Percentiles rank a stretch among this genome's conserved stretches.
phyloP scores from a whole-genome alignment of 2,329 filamentous ascomycete genomes.

The Colletotrichum echinochloae region DNA sequence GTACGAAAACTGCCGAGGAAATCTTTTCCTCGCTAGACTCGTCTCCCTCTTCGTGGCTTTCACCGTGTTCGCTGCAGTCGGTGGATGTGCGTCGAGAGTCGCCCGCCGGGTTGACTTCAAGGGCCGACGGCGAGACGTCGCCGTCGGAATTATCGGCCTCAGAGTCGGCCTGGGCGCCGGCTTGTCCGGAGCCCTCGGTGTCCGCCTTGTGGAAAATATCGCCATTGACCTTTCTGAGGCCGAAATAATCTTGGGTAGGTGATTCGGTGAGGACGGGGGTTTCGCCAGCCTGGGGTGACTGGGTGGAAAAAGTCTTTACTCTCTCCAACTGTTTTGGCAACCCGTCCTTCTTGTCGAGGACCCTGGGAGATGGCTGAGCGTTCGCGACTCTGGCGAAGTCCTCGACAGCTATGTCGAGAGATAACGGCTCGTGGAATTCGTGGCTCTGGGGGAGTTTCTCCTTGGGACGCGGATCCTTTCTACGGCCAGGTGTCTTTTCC shows the following conservation, averaged over 20 bases:
- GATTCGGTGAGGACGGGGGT: conserved; percentile 39
- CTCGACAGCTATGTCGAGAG: conserved; percentile 39
- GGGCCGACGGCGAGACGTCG: conserved; percentile 23
- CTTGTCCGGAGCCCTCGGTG: conserved; percentile 10
- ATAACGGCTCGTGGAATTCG: conserved; percentile 45
- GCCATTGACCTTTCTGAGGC: conserved; percentile 38
- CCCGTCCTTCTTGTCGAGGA: conserved; percentile 42
- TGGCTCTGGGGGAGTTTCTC: conserved; percentile 56
- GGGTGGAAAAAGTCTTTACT: conserved; percentile 37
- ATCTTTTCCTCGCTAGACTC: conserved; percentile 86
- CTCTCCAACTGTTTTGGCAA: conserved; percentile 31
- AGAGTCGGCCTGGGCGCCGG: conserved; percentile 23
- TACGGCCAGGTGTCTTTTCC: conserved; percentile 61
- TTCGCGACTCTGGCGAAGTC: conserved; percentile 33
- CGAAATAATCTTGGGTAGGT: conserved; percentile 41
- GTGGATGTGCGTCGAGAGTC: conserved; percentile 52
- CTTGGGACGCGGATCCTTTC: conserved; percentile 60
- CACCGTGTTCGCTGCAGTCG: conserved; percentile 54
- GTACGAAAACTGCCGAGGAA: conserved; percentile 85
- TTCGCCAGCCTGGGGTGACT: conserved; percentile 35
- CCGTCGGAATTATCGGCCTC: conserved; percentile 28
- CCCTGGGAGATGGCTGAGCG: conserved; percentile 42
- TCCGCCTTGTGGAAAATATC: conserved; percentile 42
- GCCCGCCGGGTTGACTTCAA: conserved; percentile 18
- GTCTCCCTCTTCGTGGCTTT: conserved; percentile 62